These are phyloP conservation scores for Malus sylvestris DNA, from an alignment of 306 rosid species.

Conservation along the genomic window DNA sequence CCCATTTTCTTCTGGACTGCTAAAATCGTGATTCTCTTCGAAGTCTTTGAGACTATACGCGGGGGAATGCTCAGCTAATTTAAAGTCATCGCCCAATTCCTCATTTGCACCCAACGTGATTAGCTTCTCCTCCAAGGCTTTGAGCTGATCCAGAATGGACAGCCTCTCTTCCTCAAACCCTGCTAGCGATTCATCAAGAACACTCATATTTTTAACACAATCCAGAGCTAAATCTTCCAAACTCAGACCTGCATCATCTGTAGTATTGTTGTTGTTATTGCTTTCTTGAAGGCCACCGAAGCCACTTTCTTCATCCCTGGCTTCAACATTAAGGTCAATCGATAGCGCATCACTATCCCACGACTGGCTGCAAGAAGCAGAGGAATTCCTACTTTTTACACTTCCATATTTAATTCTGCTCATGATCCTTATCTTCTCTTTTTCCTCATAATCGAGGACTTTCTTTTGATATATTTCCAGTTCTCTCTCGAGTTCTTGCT, in stretches of 20 bases:
- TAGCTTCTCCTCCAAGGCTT: slow-evolving; percentile 68
- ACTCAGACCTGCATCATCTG: slow-evolving; percentile 24
- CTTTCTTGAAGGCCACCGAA: slow-evolving; percentile 20
- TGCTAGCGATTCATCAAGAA: slow-evolving; percentile 51
- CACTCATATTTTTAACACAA: slow-evolving; percentile 47
- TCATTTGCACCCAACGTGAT: slow-evolving; percentile 39
- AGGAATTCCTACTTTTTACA: slow-evolving; percentile 48
- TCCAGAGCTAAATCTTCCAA: slow-evolving; percentile 65
- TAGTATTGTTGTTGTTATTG: slow-evolving; percentile 13
- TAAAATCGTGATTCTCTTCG: slow-evolving; percentile 23
- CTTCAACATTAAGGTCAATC: slow-evolving; percentile 43
- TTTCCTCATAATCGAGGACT: slow-evolving; percentile 51
- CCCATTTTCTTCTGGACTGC: slow-evolving; percentile 34
- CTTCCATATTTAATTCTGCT: slow-evolving; percentile 52
- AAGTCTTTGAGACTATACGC: slow-evolving; percentile 4
- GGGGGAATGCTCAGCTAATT: slow-evolving; percentile 15
- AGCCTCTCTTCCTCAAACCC: slow-evolving; percentile 71
- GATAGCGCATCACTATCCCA: slow-evolving; percentile 49
- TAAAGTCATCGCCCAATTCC: slow-evolving; percentile 30
- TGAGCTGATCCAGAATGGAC: slow-evolving; percentile 63
- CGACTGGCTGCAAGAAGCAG: slow-evolving; percentile 46
- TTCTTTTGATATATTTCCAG: slow-evolving; percentile 51
- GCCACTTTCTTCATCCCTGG: slow-evolving; percentile 34
- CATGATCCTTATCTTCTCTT: slow-evolving; percentile 42
- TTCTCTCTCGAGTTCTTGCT: slow-evolving; percentile 63